phyloP scores from a whole-genome alignment of 108 stramenopile species.

The Skeletonema grethae region DNA sequence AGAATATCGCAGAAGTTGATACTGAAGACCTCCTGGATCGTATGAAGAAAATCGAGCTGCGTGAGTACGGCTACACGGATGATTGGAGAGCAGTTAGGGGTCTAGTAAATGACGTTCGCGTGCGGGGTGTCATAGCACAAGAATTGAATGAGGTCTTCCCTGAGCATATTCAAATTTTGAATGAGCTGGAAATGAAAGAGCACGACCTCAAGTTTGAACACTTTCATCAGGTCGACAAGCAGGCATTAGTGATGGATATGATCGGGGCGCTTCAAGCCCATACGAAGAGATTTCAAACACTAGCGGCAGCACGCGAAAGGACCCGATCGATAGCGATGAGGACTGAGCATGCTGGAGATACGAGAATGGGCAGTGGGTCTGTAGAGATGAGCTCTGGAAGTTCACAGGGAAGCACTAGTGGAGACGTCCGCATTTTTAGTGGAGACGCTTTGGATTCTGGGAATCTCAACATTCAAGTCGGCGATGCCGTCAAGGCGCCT shows the following conservation, averaged over 20 bases:
- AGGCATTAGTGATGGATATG: conserved; percentile 59
- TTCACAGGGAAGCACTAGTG: conserved; percentile 12
- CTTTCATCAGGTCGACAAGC: conserved; percentile 71
- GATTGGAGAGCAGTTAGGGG: conserved; percentile 63
- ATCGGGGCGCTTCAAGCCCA: conserved; percentile 59
- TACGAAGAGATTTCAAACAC: conserved; percentile 43
- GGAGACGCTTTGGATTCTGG: conserved; percentile 14
- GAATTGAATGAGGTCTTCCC: conserved; percentile 73
- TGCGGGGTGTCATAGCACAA: conserved; percentile 83
- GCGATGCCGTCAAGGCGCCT: conserved; percentile 9
- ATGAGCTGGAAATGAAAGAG: conserved; percentile 54
- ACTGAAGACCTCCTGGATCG: conserved; percentile 68
- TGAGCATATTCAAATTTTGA: conserved; percentile 67
- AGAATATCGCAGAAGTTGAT: conserved; percentile 57
- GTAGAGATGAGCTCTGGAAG: conserved; percentile 16
- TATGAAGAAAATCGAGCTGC: conserved; percentile 58
- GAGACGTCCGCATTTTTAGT: neutral
- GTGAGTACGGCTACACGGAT: conserved; percentile 70
- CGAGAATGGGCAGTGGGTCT: conserved; percentile 18
- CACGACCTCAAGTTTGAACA: conserved; percentile 51
- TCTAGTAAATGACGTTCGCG: conserved; percentile 41
- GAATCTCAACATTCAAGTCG: conserved; percentile 5
- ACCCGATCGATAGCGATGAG: conserved; percentile 28
- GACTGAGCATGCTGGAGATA: conserved; percentile 13
- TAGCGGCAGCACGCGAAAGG: neutral